Evolutionary conservation across 257 asterid genomes (phyloP).

Genomic region (Solanum dulcamara): DNA sequence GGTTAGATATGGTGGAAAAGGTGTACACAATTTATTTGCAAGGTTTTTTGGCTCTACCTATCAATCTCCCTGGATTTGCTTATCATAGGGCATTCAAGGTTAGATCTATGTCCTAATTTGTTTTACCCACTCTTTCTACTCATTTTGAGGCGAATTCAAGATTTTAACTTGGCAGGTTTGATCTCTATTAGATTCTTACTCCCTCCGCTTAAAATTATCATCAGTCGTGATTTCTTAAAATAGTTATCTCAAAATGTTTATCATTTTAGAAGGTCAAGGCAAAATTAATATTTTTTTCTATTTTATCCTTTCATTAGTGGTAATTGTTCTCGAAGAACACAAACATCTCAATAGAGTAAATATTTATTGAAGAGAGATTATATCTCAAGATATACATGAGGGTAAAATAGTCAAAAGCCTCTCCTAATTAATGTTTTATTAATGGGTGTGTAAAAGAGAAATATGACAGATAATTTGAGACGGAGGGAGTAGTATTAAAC

Average conservation of each 20-base stretch:
- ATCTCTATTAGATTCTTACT: neutral
- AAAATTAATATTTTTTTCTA: neutral
- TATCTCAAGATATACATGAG: neutral
- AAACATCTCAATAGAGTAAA: neutral
- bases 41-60: neutral
- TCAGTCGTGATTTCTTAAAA: neutral
- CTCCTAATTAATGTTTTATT: neutral
- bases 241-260: neutral
- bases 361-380: neutral
- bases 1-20: neutral
- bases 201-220: neutral
- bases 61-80: conserved; percentile 15
- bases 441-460: neutral
- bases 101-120: neutral
- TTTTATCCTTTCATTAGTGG: neutral
- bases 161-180: neutral
- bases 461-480: neutral
- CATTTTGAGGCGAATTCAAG: neutral
- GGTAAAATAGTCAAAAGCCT: neutral
- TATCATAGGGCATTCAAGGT: conserved; percentile 10
- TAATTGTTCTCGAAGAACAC: neutral
- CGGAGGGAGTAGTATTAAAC: neutral
- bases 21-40: neutral
- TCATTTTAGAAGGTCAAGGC: neutral
- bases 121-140: neutral